A percentile compares a stretch with the other conserved stretches of the same genome.
phyloP scores from a whole-genome alignment of 2,329 filamentous ascomycete genomes.

The Colletotrichum acutatum region DNA sequence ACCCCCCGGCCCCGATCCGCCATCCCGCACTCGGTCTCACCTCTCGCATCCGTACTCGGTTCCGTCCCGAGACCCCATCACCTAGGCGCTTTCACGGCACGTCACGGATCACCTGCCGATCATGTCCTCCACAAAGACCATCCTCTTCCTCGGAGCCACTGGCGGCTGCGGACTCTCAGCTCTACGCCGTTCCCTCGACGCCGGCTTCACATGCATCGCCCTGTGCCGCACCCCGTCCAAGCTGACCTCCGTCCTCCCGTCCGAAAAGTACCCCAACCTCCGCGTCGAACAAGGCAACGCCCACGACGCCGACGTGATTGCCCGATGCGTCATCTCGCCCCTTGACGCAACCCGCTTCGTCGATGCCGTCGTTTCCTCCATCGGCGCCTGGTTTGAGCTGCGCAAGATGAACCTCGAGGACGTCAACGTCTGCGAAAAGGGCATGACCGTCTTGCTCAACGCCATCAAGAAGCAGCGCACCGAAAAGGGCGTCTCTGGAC shows the following conservation, averaged over 20 bases:
- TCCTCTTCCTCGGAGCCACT: conserved; percentile 65
- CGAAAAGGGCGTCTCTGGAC: conserved; percentile 35
- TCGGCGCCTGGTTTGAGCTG: conserved; percentile 53
- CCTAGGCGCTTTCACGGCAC: not conserved
- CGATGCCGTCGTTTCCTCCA: conserved; percentile 58
- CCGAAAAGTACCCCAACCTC: conserved; percentile 48
- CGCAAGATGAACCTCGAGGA: conserved; percentile 53
- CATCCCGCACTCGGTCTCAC: not conserved
- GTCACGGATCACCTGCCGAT: not conserved
- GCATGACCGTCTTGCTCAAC: conserved; percentile 54
- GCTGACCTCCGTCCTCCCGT: conserved; percentile 51
- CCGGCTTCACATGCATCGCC: conserved; percentile 58
- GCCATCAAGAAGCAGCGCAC: conserved; percentile 47
- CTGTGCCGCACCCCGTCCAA: conserved; percentile 62
- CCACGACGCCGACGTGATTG: conserved; percentile 51
- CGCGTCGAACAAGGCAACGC: conserved; percentile 59
- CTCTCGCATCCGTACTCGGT: conserved; percentile 32
- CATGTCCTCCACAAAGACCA: conserved; percentile 46
- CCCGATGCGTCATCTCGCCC: conserved; percentile 47
- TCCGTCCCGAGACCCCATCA: not conserved
- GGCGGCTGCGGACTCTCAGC: conserved; percentile 60
- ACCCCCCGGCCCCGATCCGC: not conserved
- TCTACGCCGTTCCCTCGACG: conserved; percentile 56
- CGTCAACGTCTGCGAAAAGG: conserved; percentile 58
- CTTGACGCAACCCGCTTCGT: conserved; percentile 47